These are phyloP conservation scores for Limtongozyma cylindracea DNA, from an alignment of 805 yeast genomes.

Conservation along the genomic window DNA sequence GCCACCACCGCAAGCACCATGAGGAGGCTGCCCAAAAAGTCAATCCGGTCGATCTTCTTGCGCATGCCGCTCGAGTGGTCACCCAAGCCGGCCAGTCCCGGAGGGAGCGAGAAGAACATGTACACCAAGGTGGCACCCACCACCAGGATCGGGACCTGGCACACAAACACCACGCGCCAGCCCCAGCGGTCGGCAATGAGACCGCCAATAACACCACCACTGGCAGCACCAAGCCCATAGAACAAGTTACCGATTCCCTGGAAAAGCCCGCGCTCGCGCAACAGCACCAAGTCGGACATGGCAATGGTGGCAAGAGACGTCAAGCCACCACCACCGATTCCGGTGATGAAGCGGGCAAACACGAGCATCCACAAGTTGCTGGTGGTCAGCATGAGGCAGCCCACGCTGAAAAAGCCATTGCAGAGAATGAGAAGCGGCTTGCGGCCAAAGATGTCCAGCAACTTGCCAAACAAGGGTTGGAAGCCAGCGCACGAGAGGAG, in stretches of 20 bases:
- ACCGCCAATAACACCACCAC: constrained; percentile 23
- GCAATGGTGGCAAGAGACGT: constrained; percentile 52
- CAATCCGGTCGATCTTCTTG: constrained; percentile 24
- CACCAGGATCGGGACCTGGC: constrained; percentile 17
- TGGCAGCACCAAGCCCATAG: constrained; percentile 41
- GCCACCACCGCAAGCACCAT: constrained; percentile 30
- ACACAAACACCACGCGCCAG: constrained; percentile 17
- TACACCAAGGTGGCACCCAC: constrained; percentile 13
- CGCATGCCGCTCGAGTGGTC: constrained; percentile 16
- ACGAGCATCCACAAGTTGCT: constrained; percentile 20
- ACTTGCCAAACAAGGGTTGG: constrained; percentile 49
- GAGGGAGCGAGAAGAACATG: constrained; percentile 18
- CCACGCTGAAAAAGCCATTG: constrained; percentile 27
- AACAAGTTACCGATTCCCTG: constrained; percentile 66
- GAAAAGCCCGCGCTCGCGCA: constrained; percentile 53
- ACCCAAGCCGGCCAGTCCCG: constrained; percentile 31
- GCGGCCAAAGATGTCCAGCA: constrained; percentile 52
- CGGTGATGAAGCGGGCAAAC: constrained; percentile 46
- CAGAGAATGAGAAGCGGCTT: constrained; percentile 22
- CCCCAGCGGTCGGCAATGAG: constrained; percentile 26
- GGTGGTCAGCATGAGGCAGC: constrained; percentile 27
- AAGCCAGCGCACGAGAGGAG: constrained; percentile 43
- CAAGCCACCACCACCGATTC: constrained; percentile 84
- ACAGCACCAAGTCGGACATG: constrained; percentile 51
- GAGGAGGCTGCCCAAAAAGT: constrained; percentile 5